Conservation (phyloP, 1,139 yeast species). For the Yamadazyma sp. region DNA sequence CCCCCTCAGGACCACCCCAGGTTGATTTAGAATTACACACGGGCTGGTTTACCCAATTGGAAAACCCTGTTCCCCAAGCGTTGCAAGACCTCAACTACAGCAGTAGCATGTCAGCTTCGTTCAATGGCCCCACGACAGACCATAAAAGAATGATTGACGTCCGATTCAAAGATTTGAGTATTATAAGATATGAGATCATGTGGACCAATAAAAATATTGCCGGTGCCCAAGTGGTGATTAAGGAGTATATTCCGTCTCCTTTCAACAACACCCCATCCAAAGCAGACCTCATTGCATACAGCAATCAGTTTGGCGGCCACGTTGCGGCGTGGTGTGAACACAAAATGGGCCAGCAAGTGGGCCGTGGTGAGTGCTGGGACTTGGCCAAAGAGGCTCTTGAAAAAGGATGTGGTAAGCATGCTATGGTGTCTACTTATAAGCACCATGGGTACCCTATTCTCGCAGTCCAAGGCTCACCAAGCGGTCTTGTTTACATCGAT, state of each 20-base stretch:
- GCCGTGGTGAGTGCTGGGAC: conserved; percentile 81
- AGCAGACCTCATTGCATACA: conserved; percentile 38
- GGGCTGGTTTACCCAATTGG: conserved; percentile 45
- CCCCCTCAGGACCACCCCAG: conserved; percentile 26
- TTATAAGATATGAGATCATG: conserved; percentile 41
- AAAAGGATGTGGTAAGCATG: conserved; percentile 61
- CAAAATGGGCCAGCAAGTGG: conserved; percentile 54
- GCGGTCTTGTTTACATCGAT: conserved; percentile 17
- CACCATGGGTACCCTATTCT: conserved; percentile 61
- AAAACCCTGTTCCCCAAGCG: conserved; percentile 29
- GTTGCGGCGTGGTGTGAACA: conserved; percentile 67
- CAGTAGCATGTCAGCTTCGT: conserved; percentile 17
- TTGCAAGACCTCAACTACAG: conserved; percentile 38
- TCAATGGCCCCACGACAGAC: conserved; percentile 11
- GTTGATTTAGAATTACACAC: conserved; percentile 42
- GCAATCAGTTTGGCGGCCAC: conserved; percentile 48
- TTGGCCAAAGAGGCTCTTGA: conserved; percentile 63
- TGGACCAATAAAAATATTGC: conserved; percentile 39
- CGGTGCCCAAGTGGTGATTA: conserved; percentile 27
- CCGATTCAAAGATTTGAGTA: conserved; percentile 53
- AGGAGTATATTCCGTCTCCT: conserved; percentile 53
- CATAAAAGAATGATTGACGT: conserved; percentile 25
- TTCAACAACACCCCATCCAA: conserved; percentile 34
- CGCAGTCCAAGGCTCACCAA: conserved; percentile 30
- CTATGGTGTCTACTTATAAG: conserved; percentile 54